phyloP scores from a whole-genome alignment of 1,284 basidiomycete species.

The Trametes polyzona region DNA sequence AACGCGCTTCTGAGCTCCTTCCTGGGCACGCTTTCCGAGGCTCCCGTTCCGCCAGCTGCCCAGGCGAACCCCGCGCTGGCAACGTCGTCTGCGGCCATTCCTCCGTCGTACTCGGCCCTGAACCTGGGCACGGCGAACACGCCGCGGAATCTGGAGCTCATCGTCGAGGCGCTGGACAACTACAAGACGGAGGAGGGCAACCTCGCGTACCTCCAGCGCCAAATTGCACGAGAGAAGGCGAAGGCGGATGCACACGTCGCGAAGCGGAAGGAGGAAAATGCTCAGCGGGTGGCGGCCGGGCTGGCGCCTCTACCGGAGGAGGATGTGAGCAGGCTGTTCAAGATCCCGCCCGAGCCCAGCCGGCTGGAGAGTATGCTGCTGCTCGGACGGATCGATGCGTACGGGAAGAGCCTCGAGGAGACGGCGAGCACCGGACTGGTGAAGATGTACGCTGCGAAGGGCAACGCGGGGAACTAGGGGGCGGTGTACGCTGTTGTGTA shows the following conservation, averaged over 20 bases:
- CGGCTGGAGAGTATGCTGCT: slow-evolving; percentile 88
- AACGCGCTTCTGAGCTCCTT: slow-evolving; percentile 88
- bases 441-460: slow-evolving; percentile 76
- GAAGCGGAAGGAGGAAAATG: slow-evolving; percentile 92
- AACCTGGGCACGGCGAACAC: slow-evolving; percentile 65
- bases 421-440: slow-evolving; percentile 72
- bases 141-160: slow-evolving; percentile 76
- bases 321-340: slow-evolving; percentile 82
- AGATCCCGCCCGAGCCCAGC: slow-evolving; percentile 88
- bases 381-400: slow-evolving; percentile 86
- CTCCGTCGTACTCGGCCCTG: slow-evolving; percentile 61
- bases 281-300: slow-evolving; percentile 80
- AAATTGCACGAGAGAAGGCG: slow-evolving; percentile 88
- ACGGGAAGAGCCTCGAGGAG: slow-evolving; percentile 76
- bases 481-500: slow-evolving; percentile 16
- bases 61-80: slow-evolving; percentile 44
- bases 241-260: slow-evolving; percentile 82
- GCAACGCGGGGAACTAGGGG: slow-evolving; percentile 32
- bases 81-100: slow-evolving; percentile 44
- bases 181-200: slow-evolving; percentile 94
- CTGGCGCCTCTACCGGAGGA: slow-evolving; percentile 88
- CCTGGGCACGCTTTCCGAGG: slow-evolving; percentile 66
- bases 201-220: slow-evolving; percentile 89
- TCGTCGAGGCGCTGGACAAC: slow-evolving; percentile 83
- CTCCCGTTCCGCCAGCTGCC: slow-evolving; percentile 39